Percentiles rank a stretch among this genome's conserved stretches.
Conservation (phyloP, 345 rosid genomes). For the Cardamine resedifolia region DNA sequence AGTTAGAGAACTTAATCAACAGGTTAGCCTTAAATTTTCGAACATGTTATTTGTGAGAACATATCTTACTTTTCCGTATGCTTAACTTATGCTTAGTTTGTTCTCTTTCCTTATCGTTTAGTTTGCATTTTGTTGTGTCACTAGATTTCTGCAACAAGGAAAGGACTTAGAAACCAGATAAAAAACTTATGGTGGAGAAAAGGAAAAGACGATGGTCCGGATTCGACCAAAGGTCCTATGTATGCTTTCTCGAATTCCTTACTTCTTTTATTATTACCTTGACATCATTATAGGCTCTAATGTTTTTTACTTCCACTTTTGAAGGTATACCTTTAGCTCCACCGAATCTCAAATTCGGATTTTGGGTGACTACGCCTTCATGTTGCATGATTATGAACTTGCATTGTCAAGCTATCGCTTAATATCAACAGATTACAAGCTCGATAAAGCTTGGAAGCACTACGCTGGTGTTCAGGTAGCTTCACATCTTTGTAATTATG, state of each 20-base stretch:
- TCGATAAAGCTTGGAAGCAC: constrained; percentile 97
- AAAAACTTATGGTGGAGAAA: constrained; percentile 99
- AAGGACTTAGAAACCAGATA: constrained; percentile 91
- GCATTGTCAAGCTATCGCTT: constrained; percentile 93
- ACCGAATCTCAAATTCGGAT: constrained; percentile 91
- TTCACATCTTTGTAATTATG: constrained; percentile 27
- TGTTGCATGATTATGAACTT: constrained; percentile 95
- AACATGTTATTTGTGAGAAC: not conserved
- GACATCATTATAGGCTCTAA: constrained; percentile 23
- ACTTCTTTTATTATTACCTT: constrained; percentile 20
- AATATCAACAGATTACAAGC: constrained; percentile 93
- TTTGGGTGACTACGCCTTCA: constrained; percentile 95
- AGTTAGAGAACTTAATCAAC: constrained; percentile 86
- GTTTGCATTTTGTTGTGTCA: constrained; percentile 33
- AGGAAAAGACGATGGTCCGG: constrained; percentile 84
- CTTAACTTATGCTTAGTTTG: constrained; percentile 18
- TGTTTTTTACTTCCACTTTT: constrained; percentile 33
- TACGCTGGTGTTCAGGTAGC: constrained; percentile 98
- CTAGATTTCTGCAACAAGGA: constrained; percentile 93
- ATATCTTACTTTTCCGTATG: not conserved
- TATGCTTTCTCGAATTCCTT: constrained; percentile 43
- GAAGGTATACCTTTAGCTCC: constrained; percentile 93
- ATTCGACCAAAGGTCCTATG: constrained; percentile 66
- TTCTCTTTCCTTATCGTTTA: constrained; percentile 12
- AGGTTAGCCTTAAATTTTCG: constrained; percentile 46